Base-by-base conservation (phyloP, 208 protist species). In the Trypanosoma cruzi region DNA sequence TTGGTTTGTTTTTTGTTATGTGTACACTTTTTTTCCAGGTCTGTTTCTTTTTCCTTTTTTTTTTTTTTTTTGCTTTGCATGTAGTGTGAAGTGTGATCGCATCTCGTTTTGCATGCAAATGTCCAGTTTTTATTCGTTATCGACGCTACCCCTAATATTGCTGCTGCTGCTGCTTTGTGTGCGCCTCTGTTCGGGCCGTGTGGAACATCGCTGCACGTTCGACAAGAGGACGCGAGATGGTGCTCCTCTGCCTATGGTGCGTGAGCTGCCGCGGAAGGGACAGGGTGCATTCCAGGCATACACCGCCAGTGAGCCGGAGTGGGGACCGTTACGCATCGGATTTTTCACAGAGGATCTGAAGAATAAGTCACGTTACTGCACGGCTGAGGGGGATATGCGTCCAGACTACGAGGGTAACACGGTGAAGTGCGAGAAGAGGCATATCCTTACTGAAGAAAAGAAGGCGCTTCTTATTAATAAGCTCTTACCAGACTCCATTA, bases 381-480 rank as follows among this genome's bases (percentile, higher is more conserved):
- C 70, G 5, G 20, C 14, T 10, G 49, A 22, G 28, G 62, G 60
- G 40, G 44, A 75, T 36, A 26, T 29, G 8, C 49, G 70, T 1
- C 56, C 64, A 0, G 54, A 84, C 60, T 78, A 79, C n/a, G 8
- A 31, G 0, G 77, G 71, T 40, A 52, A 5, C 28, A 71, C 13
- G 13, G 52, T 73, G 8, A 59, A 16, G 16, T 92, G 86, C 68
- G 42, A 28, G 28, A 29, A 5, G 4, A 49, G 28, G 10, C 59
- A 81, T 61, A 34, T 91, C 26, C 71, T 91, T 29, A 86, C 82
- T 1, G 44, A 36, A 4, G 72, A 24, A 18, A 75, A 64, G 54
- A 46, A 57, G n/a, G 18, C 37, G 0, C 1, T 71, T 40, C 26
- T 71, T 8, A 8, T 71, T 5, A 55, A 70, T 42, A 2, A 52